A percentile compares a stretch with the other conserved stretches of the same genome.
Evolutionary conservation across 768 basidiomycete species (phyloP).

Genomic region (Mrakia hoshinonis): DNA sequence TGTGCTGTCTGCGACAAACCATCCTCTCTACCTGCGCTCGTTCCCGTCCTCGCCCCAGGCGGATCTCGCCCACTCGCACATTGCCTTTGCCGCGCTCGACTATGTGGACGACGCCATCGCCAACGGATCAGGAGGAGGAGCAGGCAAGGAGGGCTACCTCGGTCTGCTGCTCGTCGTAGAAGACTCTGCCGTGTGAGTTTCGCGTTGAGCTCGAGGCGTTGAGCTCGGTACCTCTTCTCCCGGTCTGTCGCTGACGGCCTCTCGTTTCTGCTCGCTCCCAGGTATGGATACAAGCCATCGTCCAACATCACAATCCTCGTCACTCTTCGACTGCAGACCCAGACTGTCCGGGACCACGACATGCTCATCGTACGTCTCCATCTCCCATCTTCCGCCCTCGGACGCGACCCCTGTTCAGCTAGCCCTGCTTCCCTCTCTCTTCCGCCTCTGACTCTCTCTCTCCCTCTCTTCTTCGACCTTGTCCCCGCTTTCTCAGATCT

Average conservation of each 20-base stretch:
- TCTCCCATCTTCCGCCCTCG: too few relatives aligned
- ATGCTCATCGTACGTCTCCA: slow-evolving; percentile 18
- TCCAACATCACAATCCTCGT: slow-evolving; percentile 30
- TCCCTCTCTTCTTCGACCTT: neutral
- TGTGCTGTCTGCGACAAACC: slow-evolving; percentile 12
- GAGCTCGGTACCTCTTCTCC: neutral
- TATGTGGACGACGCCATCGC: slow-evolving; percentile 15
- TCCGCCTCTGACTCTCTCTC: neutral
- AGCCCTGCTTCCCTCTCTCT: neutral
- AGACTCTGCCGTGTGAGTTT: slow-evolving; percentile 17
- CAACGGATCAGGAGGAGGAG: slow-evolving; percentile 3
- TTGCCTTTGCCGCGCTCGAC: slow-evolving; percentile 21
- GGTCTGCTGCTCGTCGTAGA: slow-evolving; percentile 17
- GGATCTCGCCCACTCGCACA: slow-evolving; percentile 19
- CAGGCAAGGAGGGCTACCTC: slow-evolving; percentile 21
- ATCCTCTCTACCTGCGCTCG: slow-evolving; percentile 21
- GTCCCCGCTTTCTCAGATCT: slow-evolving; percentile 19
- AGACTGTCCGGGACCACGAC: slow-evolving; percentile 14
- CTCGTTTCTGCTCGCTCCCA: neutral
- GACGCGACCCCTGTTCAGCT: too few relatives aligned
- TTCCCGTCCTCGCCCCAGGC: slow-evolving; percentile 14
- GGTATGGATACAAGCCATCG: slow-evolving; percentile 29
- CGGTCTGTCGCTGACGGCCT: too few relatives aligned
- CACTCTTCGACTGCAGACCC: slow-evolving; percentile 11
- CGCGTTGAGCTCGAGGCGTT: neutral